Percentiles rank a stretch among this genome's conserved stretches.
These are phyloP conservation scores for Phoma sp. DNA, from an alignment of 2,329 filamentous ascomycete genomes.

Conservation along the genomic window DNA sequence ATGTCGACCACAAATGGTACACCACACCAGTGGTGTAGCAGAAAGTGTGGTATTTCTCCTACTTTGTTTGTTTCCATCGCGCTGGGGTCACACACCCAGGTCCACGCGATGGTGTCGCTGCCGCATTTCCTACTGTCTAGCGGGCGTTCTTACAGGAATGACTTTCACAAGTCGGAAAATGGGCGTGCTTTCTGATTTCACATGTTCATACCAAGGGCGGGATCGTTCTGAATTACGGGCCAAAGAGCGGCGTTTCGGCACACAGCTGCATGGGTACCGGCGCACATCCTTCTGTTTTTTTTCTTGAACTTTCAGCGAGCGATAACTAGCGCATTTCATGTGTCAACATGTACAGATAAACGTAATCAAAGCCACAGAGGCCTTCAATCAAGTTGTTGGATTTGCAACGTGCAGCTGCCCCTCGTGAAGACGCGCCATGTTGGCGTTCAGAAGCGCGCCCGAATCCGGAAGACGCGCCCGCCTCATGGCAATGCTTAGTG, in stretches of 20 bases:
- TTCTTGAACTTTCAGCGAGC: background rate
- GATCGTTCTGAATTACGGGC: conserved; percentile 18
- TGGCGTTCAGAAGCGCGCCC: conserved; percentile 2
- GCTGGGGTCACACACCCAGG: background rate
- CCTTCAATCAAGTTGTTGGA: conserved; percentile 9
- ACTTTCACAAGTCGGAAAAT: conserved; percentile 38
- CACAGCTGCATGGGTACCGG: conserved; percentile 28
- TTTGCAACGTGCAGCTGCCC: too few relatives aligned
- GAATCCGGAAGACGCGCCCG: background rate
- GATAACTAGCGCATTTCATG: conserved; percentile 5
- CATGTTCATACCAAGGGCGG: conserved; percentile 30
- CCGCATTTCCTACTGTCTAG: conserved; percentile 11
- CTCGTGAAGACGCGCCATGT: conserved; percentile 9
- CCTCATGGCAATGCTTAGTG: conserved; percentile 7
- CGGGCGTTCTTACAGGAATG: conserved; percentile 37
- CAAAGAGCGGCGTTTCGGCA: conserved; percentile 29
- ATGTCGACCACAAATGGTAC: background rate
- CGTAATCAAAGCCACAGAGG: conserved; percentile 12
- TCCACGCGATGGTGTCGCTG: background rate
- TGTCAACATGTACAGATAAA: conserved; percentile 18
- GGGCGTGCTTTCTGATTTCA: conserved; percentile 21
- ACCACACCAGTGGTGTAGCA: background rate
- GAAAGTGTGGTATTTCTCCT: conserved; percentile 3
- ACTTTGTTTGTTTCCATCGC: conserved; percentile 6
- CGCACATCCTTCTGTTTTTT: conserved; percentile 16